Conservation (phyloP, 2,329 filamentous ascomycete species). For the Tolypocladium inflatum region DNA sequence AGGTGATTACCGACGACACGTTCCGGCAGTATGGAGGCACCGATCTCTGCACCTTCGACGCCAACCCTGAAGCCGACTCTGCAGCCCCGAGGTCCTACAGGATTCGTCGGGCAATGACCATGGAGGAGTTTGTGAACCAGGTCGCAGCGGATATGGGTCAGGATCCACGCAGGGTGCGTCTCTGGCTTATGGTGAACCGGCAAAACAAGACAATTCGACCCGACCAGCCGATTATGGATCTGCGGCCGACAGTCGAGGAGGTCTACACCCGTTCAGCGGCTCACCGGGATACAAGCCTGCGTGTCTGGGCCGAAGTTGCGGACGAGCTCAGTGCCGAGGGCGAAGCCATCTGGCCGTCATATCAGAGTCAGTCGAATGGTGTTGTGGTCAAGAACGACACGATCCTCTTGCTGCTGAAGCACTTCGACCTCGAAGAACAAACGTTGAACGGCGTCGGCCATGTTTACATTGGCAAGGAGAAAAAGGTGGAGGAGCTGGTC, state of each 20-base stretch:
- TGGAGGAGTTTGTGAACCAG: conserved; percentile 62
- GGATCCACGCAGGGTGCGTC: conserved; percentile 61
- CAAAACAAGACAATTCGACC: conserved; percentile 95
- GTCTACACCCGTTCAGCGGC: conserved; percentile 41
- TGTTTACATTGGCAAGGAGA: conserved; percentile 77
- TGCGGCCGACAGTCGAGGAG: conserved; percentile 70
- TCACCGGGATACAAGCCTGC: conserved; percentile 61
- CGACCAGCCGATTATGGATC: conserved; percentile 74
- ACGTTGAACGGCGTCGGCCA: conserved; percentile 68
- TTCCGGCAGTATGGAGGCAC: conserved; percentile 77
- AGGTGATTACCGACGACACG: conserved; percentile 71
- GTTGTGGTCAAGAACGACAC: conserved; percentile 48
- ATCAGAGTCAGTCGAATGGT: conserved; percentile 46
- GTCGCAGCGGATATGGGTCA: conserved; percentile 62
- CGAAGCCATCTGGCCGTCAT: conserved; percentile 61
- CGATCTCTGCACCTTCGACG: conserved; percentile 66
- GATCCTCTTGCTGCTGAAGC: conserved; percentile 84
- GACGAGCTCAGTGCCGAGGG: conserved; percentile 59
- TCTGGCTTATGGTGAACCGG: conserved; percentile 97
- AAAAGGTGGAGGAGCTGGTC: conserved; percentile 78
- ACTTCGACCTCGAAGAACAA: conserved; percentile 75
- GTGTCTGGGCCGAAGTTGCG: conserved; percentile 78
- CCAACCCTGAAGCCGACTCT: conserved; percentile 52
- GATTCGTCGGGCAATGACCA: conserved; percentile 62
- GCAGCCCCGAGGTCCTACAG: conserved; percentile 65